These are phyloP conservation scores for Cetradonia linearis DNA, from an alignment of 495 filamentous ascomycete species.

Conservation along the genomic window DNA sequence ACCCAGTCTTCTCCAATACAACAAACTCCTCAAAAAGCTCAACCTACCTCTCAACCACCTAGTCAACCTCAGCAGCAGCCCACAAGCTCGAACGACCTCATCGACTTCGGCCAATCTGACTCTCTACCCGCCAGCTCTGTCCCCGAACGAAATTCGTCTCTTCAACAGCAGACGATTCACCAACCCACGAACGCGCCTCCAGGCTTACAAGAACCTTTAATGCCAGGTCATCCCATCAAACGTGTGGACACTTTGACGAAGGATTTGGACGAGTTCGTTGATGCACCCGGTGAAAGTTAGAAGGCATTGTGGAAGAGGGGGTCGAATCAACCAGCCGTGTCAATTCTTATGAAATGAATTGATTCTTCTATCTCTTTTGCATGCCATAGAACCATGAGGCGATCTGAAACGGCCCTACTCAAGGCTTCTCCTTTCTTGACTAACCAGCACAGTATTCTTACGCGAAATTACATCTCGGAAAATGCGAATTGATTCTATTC, in stretches of 20 bases:
- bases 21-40: conserved; percentile 27
- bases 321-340: not conserved
- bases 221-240: conserved; percentile 28
- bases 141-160: conserved; percentile 10
- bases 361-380: not conserved
- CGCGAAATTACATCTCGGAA: not conserved
- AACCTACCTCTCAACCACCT: conserved; percentile 20
- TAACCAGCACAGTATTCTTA: not conserved
- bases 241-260: conserved; percentile 41
- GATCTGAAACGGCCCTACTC: not conserved
- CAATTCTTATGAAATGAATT: not conserved
- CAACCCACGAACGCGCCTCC: conserved; percentile 8
- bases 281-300: conserved; percentile 29
- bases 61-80: conserved; percentile 13
- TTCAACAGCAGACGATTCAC: conserved; percentile 17
- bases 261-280: conserved; percentile 48
- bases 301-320: not conserved
- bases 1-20: conserved; percentile 6
- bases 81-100: conserved; percentile 26
- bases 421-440: not conserved
- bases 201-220: conserved; percentile 26
- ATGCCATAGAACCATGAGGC: conserved; percentile 4
- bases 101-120: conserved; percentile 31
- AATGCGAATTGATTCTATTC: not conserved
- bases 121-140: conserved; percentile 13